phyloP scores from a whole-genome alignment of 1,139 yeast species.

The Trichomonascaceae sp. region DNA sequence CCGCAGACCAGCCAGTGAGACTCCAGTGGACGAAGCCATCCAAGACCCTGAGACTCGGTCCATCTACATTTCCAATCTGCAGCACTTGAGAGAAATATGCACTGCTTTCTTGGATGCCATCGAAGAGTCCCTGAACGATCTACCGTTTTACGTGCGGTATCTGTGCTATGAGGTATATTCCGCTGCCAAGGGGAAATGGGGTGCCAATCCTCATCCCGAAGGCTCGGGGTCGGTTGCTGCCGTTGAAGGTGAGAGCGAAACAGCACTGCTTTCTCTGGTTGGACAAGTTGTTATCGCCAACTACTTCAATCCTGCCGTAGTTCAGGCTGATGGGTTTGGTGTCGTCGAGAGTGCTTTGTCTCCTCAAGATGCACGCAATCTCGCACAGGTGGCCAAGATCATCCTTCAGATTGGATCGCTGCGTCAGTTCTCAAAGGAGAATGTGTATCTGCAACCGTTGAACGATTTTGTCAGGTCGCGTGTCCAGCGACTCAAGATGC shows the following conservation, averaged over 20 bases:
- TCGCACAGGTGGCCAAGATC: conserved; percentile 46
- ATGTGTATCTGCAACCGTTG: conserved; percentile 65
- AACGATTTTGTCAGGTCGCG: conserved; percentile 53
- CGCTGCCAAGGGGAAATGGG: conserved; percentile 32
- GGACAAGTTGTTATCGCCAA: conserved; percentile 56
- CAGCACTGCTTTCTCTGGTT: conserved; percentile 41
- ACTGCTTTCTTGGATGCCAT: conserved; percentile 43
- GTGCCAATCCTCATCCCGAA: conserved; percentile 5
- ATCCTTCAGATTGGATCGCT: conserved; percentile 54
- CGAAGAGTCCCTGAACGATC: conserved; percentile 26
- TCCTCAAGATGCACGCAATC: conserved; percentile 35
- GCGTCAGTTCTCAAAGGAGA: conserved; percentile 47
- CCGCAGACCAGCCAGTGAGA: conserved; percentile 28
- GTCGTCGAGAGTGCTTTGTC: conserved; percentile 25
- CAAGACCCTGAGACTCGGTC: conserved; percentile 59
- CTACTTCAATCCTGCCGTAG: conserved; percentile 51
- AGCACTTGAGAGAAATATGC: conserved; percentile 57
- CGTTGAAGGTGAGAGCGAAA: conserved; percentile 28
- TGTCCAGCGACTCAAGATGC: conserved; percentile 32
- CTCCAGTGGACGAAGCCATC: conserved; percentile 59
- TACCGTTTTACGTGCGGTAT: conserved; percentile 57
- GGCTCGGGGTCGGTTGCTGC: conserved; percentile 8
- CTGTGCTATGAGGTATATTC: conserved; percentile 29
- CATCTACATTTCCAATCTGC: conserved; percentile 60
- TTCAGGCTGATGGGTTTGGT: conserved; percentile 59